Evolutionary conservation across 139 green algal species (phyloP).

Genomic region (Tetradesmus lagerheimii): DNA sequence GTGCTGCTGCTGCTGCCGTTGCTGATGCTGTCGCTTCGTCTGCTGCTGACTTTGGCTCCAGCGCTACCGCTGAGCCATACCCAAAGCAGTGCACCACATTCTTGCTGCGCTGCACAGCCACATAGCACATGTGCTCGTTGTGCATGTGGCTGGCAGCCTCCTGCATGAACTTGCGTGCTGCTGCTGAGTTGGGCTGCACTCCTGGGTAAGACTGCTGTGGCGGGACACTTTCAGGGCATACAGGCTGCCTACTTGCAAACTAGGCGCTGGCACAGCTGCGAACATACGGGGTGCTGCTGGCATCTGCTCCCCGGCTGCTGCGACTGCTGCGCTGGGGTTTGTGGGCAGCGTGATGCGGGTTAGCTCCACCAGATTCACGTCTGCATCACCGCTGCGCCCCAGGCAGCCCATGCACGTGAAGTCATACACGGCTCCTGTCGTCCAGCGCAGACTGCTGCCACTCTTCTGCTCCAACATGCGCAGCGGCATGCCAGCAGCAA

Average conservation of each 20-base stretch:
- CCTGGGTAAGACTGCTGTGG: neutral
- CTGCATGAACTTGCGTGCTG: neutral
- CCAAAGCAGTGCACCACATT: neutral
- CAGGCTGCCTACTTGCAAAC: neutral
- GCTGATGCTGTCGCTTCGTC: neutral
- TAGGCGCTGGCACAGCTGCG: no score
- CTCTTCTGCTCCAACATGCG: neutral
- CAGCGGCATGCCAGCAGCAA: neutral
- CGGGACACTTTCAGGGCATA: neutral
- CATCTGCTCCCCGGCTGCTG: neutral
- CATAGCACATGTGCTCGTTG: neutral
- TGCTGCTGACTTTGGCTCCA: neutral
- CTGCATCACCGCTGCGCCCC: neutral
- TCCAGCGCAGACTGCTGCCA: no score
- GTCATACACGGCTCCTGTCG: neutral
- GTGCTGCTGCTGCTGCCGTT: no score
- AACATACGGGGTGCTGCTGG: neutral
- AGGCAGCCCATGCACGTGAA: neutral
- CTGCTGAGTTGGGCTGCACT: neutral
- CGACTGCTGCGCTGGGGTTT: neutral
- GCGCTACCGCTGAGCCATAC: neutral
- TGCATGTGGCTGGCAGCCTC: neutral
- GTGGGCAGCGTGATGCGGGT: neutral
- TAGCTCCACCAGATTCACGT: neutral
- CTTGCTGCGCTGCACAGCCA: neutral